These are phyloP conservation scores for Vitis rotundifolia DNA, from an alignment of 164 flowering plant genomes.

Conservation along the genomic window DNA sequence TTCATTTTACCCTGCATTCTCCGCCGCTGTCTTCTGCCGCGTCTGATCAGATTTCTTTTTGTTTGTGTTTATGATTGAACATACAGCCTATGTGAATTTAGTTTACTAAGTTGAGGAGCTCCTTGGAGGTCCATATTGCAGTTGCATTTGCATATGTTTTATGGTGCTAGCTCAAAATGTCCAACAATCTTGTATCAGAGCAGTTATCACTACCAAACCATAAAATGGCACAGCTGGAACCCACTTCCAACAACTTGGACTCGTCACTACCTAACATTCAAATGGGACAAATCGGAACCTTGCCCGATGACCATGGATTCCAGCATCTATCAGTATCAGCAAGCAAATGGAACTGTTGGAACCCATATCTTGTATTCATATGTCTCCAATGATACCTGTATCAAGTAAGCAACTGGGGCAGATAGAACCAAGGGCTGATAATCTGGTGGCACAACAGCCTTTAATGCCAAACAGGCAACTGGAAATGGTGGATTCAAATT, in stretches of 20 bases:
- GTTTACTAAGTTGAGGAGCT: neutral
- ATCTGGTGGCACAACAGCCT: conserved; percentile 19
- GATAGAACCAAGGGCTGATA: conserved; percentile 22
- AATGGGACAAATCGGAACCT: neutral
- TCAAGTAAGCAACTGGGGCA: conserved; percentile 15
- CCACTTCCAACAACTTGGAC: neutral
- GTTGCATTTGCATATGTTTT: neutral
- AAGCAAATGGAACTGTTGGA: conserved; percentile 29
- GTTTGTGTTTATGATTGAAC: neutral
- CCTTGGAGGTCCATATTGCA: neutral
- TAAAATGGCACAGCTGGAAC: conserved; percentile 7
- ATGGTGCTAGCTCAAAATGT: conserved; percentile 30
- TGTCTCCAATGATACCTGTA: conserved; percentile 10
- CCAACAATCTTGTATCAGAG: conserved; percentile 34
- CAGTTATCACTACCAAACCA: conserved; percentile 13
- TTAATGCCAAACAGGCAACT: conserved; percentile 9
- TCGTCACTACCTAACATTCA: neutral
- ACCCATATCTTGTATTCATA: conserved; percentile 8
- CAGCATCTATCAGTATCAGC: conserved; percentile 7
- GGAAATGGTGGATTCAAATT: conserved; percentile 17
- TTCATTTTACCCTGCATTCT: too few species aligned
- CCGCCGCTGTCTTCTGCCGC: too few species aligned
- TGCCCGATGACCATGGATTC: neutral
- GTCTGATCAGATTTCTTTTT: neutral
- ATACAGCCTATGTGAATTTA: neutral